A percentile compares a stretch with the other conserved stretches of the same genome.
phyloP scores from a whole-genome alignment of 2,329 filamentous ascomycete species.

The Colletotrichum sp. region DNA sequence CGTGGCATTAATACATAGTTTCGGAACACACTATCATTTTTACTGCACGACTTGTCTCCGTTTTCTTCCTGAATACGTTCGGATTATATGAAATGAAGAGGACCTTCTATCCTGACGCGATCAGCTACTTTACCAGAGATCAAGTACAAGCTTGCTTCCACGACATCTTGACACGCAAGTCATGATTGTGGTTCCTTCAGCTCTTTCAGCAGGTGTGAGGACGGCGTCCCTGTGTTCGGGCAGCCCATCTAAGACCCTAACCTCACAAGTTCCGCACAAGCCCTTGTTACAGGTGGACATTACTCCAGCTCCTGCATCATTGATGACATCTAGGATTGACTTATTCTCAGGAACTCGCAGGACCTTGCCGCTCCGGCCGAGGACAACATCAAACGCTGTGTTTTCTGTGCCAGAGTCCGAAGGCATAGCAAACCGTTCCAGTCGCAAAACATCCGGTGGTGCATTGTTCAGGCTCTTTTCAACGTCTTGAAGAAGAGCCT shows the following conservation, averaged over 20 bases:
- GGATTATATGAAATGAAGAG: background rate
- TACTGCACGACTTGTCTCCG: rapidly evolving
- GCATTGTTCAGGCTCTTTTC: background rate
- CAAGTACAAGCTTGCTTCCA: background rate
- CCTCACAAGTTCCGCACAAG: background rate
- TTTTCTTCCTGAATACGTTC: rapidly evolving
- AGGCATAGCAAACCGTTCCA: background rate
- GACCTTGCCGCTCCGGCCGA: background rate
- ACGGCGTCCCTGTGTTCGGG: background rate
- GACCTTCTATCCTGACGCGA: rapidly evolving
- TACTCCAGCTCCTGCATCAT: background rate
- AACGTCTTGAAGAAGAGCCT: background rate
- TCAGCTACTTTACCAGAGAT: background rate
- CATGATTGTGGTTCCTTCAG: background rate
- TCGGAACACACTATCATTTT: rapidly evolving
- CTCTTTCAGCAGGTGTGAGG: background rate
- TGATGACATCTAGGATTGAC: background rate
- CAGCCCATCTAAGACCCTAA: background rate
- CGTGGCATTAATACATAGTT: background rate
- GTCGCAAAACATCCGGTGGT: background rate
- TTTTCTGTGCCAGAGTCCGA: background rate
- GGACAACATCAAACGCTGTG: background rate
- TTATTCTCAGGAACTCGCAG: background rate
- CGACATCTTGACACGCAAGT: background rate
- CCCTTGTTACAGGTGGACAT: background rate